A percentile compares a stretch with the other conserved stretches of the same genome.
phyloP scores from a whole-genome alignment of 1,139 yeast species.

The Yamadazyma sp. region DNA sequence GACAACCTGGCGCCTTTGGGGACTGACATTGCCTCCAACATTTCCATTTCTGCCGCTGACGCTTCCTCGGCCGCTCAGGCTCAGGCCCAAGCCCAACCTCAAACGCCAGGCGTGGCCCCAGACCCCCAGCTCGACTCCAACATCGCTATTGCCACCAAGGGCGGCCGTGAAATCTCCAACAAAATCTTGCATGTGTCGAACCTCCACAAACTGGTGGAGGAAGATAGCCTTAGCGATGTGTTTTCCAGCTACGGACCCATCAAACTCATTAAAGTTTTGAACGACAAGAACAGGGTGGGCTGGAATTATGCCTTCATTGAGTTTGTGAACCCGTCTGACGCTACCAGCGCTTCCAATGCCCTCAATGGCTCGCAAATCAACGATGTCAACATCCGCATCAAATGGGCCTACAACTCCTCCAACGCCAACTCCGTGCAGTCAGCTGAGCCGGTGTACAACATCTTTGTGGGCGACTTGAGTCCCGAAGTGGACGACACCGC shows the following conservation, averaged over 20 bases:
- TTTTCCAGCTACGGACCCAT: slow-evolving; percentile 64
- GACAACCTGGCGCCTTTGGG: no score
- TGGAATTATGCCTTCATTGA: slow-evolving; percentile 86
- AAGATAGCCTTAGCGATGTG: slow-evolving; percentile 58
- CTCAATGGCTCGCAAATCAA: slow-evolving; percentile 58
- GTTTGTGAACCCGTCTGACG: slow-evolving; percentile 57
- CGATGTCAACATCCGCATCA: slow-evolving; percentile 58
- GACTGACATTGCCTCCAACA: no score
- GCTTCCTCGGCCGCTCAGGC: no score
- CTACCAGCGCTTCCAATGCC: slow-evolving; percentile 60
- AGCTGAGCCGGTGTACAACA: slow-evolving; percentile 56
- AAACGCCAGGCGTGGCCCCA: not conserved
- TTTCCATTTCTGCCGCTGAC: no score
- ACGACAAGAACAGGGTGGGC: slow-evolving; percentile 73
- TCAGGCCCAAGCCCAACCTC: no score
- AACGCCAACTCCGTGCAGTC: slow-evolving; percentile 45
- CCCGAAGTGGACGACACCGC: slow-evolving; percentile 81
- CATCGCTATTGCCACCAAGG: slow-evolving; percentile 66
- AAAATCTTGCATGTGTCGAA: slow-evolving; percentile 78
- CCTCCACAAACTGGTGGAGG: slow-evolving; percentile 63
- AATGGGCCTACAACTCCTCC: slow-evolving; percentile 80
- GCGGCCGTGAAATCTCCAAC: slow-evolving; percentile 78
- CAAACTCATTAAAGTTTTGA: slow-evolving; percentile 63
- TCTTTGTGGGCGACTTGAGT: slow-evolving; percentile 86
- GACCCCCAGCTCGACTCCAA: not conserved